These are phyloP conservation scores for Pseudohyphozyma bogoriensis DNA, from an alignment of 768 basidiomycete genomes.

Conservation along the genomic window DNA sequence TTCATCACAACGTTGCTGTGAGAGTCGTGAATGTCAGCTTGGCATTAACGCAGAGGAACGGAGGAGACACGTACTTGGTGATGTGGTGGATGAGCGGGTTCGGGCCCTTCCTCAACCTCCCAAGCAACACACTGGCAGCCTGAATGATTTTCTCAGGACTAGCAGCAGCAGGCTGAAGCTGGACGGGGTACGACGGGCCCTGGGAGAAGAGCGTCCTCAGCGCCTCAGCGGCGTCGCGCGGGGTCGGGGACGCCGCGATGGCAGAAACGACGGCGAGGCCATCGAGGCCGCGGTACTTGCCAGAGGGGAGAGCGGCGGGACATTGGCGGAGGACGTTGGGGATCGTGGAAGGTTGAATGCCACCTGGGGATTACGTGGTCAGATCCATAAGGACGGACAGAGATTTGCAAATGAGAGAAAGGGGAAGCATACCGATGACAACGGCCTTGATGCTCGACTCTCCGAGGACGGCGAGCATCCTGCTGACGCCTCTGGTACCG, in stretches of 20 bases:
- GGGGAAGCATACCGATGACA: constrained; percentile 59
- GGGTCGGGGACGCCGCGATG: constrained; percentile 54
- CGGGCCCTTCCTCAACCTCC: constrained; percentile 41
- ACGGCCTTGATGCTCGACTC: constrained; percentile 60
- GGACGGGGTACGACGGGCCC: constrained; percentile 35
- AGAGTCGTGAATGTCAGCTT: no score
- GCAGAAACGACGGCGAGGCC: constrained; percentile 86
- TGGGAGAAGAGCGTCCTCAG: constrained; percentile 43
- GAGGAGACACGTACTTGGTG: constrained; percentile 7
- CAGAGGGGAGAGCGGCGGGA: constrained; percentile 7
- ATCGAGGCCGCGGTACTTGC: constrained; percentile 47
- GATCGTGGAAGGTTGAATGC: constrained; percentile 70
- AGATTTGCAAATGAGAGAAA: no score
- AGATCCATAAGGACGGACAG: not conserved
- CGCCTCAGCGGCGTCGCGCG: constrained; percentile 26
- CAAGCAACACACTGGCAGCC: constrained; percentile 47
- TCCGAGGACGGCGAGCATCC: constrained; percentile 55
- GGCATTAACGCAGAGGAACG: not conserved
- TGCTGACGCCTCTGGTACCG: constrained; percentile 63
- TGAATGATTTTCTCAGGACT: constrained; percentile 27
- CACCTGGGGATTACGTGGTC: constrained; percentile 47
- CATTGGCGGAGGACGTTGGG: constrained; percentile 67
- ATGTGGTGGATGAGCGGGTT: constrained; percentile 71
- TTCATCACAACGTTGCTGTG: constrained; percentile 20
- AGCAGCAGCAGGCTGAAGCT: no score